Base-by-base conservation (phyloP, 345 rosid species). In the Lumnitzera racemosa region DNA sequence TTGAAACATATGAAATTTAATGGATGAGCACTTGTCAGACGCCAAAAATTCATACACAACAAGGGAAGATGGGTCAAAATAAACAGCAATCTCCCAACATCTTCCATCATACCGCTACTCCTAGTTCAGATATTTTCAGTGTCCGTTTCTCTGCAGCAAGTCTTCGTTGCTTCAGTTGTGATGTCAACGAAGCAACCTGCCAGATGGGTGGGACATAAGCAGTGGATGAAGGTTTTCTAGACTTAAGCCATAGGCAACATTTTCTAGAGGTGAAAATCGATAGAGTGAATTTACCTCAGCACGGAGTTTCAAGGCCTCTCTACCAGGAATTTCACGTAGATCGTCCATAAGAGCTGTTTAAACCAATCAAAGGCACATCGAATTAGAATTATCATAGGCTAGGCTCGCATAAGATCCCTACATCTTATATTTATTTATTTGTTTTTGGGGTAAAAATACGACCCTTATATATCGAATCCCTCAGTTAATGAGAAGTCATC, bases 281-380 rank as follows among this genome's bases (percentile, higher is more conserved):
- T 41, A 29, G 23, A 24, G 43, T 24, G 12, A 1, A 46, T 72
- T 74, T 74, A 68, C 99, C 87, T 94, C 99, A 31, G 96, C 96
- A 68, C 99, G 74, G 59, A 94, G 96, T 83, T 90, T 87, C 71
- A 94, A 68, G 13, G 97, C 87, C 57, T 94, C 97, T 69, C 99
- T 83, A 24, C 96, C 87, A 15, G 96, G 89, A 57, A 86, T 80
- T 73, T 94, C 91, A 57, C 99, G 83, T 52, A 94, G 84, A 60
- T 80, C 90, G 15, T 90, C 95, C 99, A 90, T 88, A 70, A 94
- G 76, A 83, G 75, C 99, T 94, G 60, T 56, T 62, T 56, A 59
- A 47, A 58, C 57, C 48, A 6, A 62, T 5, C 24, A 61, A 56
- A 54, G 27, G 29, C 27, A 15, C 46, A 15, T 49, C 15, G 46